These are phyloP conservation scores for Thermothelomyces thermophilus DNA, from an alignment of 2,329 filamentous ascomycete genomes.

Conservation along the genomic window DNA sequence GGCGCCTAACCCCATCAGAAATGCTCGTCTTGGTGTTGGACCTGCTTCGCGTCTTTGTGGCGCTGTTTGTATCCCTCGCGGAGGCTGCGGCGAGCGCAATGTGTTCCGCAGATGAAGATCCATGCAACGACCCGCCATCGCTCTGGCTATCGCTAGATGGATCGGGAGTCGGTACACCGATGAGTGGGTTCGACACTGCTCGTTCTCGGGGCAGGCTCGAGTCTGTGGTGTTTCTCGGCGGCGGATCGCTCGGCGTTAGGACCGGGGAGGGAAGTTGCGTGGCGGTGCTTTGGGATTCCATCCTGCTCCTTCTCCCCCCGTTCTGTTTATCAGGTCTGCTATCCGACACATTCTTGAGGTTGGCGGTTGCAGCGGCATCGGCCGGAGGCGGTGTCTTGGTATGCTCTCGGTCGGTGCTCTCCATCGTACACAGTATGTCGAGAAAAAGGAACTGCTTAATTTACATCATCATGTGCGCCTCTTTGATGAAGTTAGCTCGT, in stretches of 20 bases:
- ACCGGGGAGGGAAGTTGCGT: constrained; percentile 20
- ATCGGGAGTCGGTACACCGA: constrained; percentile 24
- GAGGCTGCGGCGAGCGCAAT: background rate
- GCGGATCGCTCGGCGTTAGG: constrained; percentile 17
- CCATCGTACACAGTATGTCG: constrained; percentile 5
- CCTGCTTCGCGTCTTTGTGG: constrained; percentile 17
- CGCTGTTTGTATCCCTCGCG: constrained; percentile 1
- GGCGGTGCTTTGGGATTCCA: background rate
- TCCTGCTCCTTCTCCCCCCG: background rate
- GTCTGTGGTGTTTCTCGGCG: background rate
- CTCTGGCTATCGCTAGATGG: constrained; percentile 24
- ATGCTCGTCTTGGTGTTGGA: constrained; percentile 31
- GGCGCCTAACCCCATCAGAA: constrained; percentile 43
- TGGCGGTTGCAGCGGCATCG: background rate
- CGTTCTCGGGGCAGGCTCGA: constrained; percentile 4
- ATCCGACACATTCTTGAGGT: background rate
- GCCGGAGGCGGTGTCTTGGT: background rate
- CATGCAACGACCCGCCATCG: constrained; percentile 15
- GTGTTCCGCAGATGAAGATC: background rate
- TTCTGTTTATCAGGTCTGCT: background rate
- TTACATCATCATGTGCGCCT: background rate
- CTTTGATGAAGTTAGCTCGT: background rate
- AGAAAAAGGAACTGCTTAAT: background rate
- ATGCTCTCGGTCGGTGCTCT: background rate
- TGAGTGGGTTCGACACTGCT: constrained; percentile 12